phyloP scores from a whole-genome alignment of 2,329 filamentous ascomycete genomes.

The Diplodia mutila region DNA sequence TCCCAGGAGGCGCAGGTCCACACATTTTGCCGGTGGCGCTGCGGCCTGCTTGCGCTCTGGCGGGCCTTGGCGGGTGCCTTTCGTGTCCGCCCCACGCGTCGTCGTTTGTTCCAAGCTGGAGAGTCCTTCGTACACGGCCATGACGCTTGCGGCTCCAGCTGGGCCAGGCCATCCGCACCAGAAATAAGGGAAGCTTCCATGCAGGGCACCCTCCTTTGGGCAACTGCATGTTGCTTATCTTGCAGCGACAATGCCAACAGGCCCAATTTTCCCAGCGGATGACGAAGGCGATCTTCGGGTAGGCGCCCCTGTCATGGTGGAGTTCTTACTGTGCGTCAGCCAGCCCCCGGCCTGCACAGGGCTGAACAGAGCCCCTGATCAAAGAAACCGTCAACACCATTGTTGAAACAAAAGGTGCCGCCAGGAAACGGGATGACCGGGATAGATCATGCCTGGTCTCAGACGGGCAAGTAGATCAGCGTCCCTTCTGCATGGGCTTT shows the following conservation, averaged over 20 bases:
- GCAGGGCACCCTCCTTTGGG: neutral
- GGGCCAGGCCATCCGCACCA: neutral
- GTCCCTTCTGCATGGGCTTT: conserved; percentile 7
- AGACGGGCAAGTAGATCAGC: conserved; percentile 22
- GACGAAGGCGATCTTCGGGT: conserved; percentile 8
- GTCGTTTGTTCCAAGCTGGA: neutral
- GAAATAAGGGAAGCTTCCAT: neutral
- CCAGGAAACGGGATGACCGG: neutral
- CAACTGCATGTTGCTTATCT: neutral
- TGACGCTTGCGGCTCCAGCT: neutral
- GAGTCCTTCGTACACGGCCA: neutral
- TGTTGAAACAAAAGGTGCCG: neutral
- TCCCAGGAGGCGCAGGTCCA: conserved; percentile 16
- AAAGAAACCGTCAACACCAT: neutral
- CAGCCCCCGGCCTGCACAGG: conserved; percentile 3
- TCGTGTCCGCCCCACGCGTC: neutral
- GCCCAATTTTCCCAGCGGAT: neutral
- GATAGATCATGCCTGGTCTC: conserved; percentile 6
- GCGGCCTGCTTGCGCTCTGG: neutral
- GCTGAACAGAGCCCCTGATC: neutral
- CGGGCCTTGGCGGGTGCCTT: neutral
- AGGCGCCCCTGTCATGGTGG: conserved; percentile 9
- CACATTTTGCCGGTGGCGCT: conserved; percentile 5
- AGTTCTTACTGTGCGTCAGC: neutral
- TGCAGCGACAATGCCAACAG: neutral